Evolutionary conservation across 2,329 filamentous ascomycete species (phyloP), one percentile per base, ranked within the genome.

Genomic region (Fusarium chaquense): DNA sequence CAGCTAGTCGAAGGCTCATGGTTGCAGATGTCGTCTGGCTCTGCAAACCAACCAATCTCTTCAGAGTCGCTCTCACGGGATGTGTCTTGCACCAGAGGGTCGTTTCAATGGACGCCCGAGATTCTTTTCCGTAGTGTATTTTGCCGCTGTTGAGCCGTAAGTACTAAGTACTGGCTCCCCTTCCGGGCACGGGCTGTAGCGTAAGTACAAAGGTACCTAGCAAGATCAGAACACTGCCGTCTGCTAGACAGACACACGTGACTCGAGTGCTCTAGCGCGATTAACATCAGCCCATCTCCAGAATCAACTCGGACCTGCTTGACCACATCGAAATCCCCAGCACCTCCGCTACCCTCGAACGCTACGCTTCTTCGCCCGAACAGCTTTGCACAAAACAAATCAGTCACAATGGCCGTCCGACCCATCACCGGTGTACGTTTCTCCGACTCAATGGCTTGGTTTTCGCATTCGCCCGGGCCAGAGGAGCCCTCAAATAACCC

Each of bases 1-100:
- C 83, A 72, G 90, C 88, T 76, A 89, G 81, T 79, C 86, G 86
- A 74, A 91, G 80, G 81, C 84, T 92, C 91, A 93, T 93, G 76
- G 71, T 76, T 49, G 69, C 67, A 70, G 63, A 62, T 69, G 43
- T 60, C 58, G 49, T 70, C 50, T 53, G 52, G 53, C 36, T 66
- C 62, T 67, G 65, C 62, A 70, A 69, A 67, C 61, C 67, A 69
- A 69, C 64, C 68, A 62, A 57, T 71, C 58, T 70, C 68, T 64
- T 40, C 57, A 41, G 32, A 56, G 49, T 71, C 62, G 52, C 51
- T 67, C 65, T 61, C 61, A 62, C 58, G 32, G 49, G 51, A 64
- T 56, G 51, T 71, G 51, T 71, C 64, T 41, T 66, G 50, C 65
- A 61, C 45, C 47, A 45, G 36, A 56, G 24, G 24, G 58, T 56